Conservation (phyloP, 2,329 filamentous ascomycete genomes). For the Sporothrix schenckii region DNA sequence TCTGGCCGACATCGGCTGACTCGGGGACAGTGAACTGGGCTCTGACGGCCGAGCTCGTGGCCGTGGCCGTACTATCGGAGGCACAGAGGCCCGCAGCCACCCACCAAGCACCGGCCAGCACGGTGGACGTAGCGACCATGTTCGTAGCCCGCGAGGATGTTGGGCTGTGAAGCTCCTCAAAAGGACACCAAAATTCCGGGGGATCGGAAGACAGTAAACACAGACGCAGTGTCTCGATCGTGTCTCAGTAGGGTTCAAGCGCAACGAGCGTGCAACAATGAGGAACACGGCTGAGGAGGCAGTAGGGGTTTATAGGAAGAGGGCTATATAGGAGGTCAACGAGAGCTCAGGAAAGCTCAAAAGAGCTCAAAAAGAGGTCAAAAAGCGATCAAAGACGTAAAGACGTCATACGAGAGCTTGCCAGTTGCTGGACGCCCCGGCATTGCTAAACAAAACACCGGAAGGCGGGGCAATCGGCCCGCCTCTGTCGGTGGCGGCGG, state of each 20-base stretch:
- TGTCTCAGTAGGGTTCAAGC: neutral
- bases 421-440: too few relatives aligned
- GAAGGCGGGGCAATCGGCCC: too few relatives aligned
- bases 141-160: neutral
- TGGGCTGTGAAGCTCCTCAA: too few relatives aligned
- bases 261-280: neutral
- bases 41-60: neutral
- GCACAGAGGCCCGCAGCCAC: conserved; percentile 12
- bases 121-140: conserved; percentile 7
- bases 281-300: neutral
- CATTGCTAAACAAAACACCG: too few relatives aligned
- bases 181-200: too few relatives aligned
- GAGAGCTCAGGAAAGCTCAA: neutral
- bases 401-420: too few relatives aligned
- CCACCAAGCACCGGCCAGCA: conserved; percentile 14
- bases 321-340: neutral
- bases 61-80: neutral
- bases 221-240: too few relatives aligned
- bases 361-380: neutral
- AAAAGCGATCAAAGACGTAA: neutral
- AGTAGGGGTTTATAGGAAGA: neutral
- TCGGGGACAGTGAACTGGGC: conserved; percentile 52
- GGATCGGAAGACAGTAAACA: neutral
- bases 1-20: conserved; percentile 50
- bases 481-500: conserved; percentile 5